These are phyloP conservation scores for Leccinum solheimii DNA, from an alignment of 1,284 basidiomycete species.

Conservation along the genomic window DNA sequence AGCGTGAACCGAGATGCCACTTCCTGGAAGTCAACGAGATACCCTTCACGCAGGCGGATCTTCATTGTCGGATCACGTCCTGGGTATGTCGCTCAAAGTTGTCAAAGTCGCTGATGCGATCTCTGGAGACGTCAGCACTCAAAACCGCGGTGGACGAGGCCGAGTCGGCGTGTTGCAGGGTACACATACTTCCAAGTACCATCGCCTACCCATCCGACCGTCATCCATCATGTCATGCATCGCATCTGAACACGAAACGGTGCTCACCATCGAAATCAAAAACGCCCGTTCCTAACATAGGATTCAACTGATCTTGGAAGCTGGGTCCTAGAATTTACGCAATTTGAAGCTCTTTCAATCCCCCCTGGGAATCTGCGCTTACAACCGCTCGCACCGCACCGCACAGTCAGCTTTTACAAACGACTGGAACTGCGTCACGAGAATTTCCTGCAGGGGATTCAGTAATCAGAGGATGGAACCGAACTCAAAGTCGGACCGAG, in stretches of 20 bases:
- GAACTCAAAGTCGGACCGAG: background rate
- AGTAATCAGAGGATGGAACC: background rate
- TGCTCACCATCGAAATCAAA: conserved; percentile 58
- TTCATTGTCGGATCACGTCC: conserved; percentile 42
- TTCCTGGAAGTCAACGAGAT: conserved; percentile 54
- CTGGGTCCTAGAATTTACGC: background rate
- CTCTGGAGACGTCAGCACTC: conserved; percentile 29
- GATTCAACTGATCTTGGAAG: conserved; percentile 29
- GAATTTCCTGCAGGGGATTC: conserved; percentile 28
- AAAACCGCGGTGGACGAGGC: background rate
- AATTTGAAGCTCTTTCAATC: background rate
- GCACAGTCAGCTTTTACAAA: conserved; percentile 43
- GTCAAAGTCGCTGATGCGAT: conserved; percentile 55
- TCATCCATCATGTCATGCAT: background rate
- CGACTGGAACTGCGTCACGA: conserved; percentile 41
- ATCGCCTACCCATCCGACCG: conserved; percentile 37
- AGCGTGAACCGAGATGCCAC: conserved; percentile 47
- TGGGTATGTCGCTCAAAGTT: conserved; percentile 51
- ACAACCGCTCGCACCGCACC: background rate
- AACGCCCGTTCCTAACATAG: conserved; percentile 54
- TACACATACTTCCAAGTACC: conserved; percentile 48
- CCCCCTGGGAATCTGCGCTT: background rate
- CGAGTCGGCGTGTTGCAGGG: background rate
- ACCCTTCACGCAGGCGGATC: conserved; percentile 40
- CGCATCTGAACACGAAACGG: background rate